phyloP scores from a whole-genome alignment of 352 stramenopile species.

The Globisporangium sylvaticum region DNA sequence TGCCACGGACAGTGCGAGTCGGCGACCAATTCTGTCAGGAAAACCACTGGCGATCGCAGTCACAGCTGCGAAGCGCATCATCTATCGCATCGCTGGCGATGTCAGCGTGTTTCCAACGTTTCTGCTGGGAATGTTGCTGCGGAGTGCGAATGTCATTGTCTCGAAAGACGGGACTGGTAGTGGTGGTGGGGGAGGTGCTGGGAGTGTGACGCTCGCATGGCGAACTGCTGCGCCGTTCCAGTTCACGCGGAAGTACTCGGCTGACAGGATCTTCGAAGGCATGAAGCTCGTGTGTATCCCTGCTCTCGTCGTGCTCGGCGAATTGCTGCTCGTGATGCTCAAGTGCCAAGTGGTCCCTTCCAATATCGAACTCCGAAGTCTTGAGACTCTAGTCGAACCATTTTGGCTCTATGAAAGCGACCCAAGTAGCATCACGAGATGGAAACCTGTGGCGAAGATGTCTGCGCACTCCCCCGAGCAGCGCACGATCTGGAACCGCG shows the following conservation, averaged over 20 bases:
- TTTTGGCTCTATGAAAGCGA: slow-evolving; percentile 42
- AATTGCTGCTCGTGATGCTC: slow-evolving; percentile 49
- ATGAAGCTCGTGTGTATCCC: slow-evolving; percentile 30
- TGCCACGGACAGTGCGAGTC: background rate
- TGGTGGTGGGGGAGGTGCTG: background rate
- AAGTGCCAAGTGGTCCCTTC: slow-evolving; percentile 22
- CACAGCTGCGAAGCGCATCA: slow-evolving; percentile 32
- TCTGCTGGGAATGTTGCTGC: slow-evolving; percentile 39
- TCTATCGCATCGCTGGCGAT: slow-evolving; percentile 41
- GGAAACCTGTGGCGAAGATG: background rate
- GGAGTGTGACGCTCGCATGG: slow-evolving; percentile 18
- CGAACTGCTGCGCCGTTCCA: slow-evolving; percentile 29
- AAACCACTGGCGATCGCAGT: slow-evolving; percentile 26
- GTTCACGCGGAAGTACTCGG: slow-evolving; percentile 40
- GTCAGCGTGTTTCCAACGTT: slow-evolving; percentile 30
- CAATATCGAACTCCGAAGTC: slow-evolving; percentile 18
- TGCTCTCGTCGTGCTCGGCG: slow-evolving; percentile 41
- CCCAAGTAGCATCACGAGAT: background rate
- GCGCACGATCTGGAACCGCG: slow-evolving; percentile 64
- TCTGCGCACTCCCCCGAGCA: slow-evolving; percentile 24
- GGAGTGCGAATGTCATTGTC: slow-evolving; percentile 36
- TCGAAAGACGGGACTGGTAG: background rate
- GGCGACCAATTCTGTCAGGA: slow-evolving; percentile 6
- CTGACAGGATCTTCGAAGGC: slow-evolving; percentile 42
- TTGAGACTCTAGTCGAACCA: slow-evolving; percentile 38